A percentile compares a stretch with the other conserved stretches of the same genome.
Conservation (phyloP, 78 protist species). For the Acrasis kona region DNA sequence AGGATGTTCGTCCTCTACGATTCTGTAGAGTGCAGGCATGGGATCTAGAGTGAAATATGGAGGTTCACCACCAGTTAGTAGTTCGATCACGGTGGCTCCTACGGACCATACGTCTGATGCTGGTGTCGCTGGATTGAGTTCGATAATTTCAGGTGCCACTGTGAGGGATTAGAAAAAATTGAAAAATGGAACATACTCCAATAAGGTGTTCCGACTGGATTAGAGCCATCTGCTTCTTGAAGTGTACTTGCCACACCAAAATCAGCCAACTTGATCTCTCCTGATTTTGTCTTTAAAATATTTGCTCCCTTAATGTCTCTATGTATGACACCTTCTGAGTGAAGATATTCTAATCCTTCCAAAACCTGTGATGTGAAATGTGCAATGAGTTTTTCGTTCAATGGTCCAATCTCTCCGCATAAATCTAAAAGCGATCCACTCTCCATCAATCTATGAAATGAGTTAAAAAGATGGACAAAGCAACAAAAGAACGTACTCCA, state of each 20-base stretch:
- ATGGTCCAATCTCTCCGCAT: neutral
- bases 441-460: neutral
- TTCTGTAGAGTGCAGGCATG: constrained; percentile 90
- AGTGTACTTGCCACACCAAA: neutral
- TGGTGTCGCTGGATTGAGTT: neutral
- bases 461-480: no score
- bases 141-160: neutral
- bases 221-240: neutral
- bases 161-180: neutral
- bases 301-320: constrained; percentile 1
- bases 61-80: constrained; percentile 83
- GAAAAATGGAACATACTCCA: neutral
- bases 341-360: neutral
- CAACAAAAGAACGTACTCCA: neutral
- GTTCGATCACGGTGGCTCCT: constrained; percentile 61
- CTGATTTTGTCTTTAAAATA: neutral
- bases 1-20: constrained; percentile 91
- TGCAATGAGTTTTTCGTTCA: neutral
- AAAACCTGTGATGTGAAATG: neutral
- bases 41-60: constrained; percentile 91
- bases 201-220: neutral
- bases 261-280: constrained; percentile 2
- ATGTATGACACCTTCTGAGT: neutral
- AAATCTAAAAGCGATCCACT: neutral
- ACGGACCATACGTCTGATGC: neutral